Base-by-base conservation (phyloP, 495 filamentous ascomycete genomes). In the Tuber borchii region DNA sequence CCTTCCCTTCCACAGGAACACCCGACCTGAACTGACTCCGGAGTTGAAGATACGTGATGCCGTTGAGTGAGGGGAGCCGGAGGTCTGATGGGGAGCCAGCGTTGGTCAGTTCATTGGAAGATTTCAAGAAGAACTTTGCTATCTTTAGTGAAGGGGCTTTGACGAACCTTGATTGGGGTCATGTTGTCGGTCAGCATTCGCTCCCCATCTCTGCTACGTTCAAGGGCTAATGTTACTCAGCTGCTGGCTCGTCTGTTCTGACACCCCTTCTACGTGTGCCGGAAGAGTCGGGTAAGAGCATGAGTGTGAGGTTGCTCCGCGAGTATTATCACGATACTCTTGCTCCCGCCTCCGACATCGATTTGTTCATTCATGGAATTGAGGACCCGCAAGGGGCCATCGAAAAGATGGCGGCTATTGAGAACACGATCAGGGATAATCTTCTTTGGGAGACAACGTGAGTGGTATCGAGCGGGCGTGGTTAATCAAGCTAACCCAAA, bases 381-480 rank as follows among this genome's bases (percentile, higher is more conserved):
- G 89, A 87, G 40, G 91, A 94, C 77, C 86, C 89, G 71, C 84
- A 88, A 69, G 86, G 93, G 78, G 93, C 91, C 0, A 85, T 93
- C 56, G 89, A 93, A 78, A 95, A 95, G 86, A 94, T 96, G 82
- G 89, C 90, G 78, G 85, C 91, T 72, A 94, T 96, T 79, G 93
- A 95, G 77, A 83, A 84, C 14, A 86, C 84, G 16, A 87, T 96
- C 79, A 89, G 88, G 37, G 89, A 93, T 80, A 88, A 90, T 7
- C 89, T 96, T 74, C 86, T 95, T 37, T 88, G 89, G 31, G 92
- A 95, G 82, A 90, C 89, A 3, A 93, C 91, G 2, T 81, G 74
- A 26, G 75, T 70, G 7, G 19, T 43, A 19, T 69, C 51, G 10
- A n/a, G 20, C 22, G 43, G 14, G 46, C 71, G 16, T 19, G 14